Evolutionary conservation across 345 rosid genomes (phyloP).

Genomic region (Boechera stricta): DNA sequence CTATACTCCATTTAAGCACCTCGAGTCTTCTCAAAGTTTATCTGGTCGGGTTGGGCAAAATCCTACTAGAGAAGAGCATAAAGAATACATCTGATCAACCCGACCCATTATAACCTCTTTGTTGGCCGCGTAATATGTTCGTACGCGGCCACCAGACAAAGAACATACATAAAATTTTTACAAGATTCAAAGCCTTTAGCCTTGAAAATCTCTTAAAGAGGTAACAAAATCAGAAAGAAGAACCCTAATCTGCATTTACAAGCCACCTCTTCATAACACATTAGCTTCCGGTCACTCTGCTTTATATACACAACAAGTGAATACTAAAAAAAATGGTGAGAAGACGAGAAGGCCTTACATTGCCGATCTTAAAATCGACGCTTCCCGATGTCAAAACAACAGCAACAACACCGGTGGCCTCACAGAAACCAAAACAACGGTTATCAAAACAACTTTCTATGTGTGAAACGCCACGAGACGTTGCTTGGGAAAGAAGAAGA

Average conservation of each 20-base stretch:
- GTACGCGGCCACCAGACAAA: constrained; percentile 48
- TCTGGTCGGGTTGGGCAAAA: constrained; percentile 48
- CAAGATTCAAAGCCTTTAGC: constrained; percentile 30
- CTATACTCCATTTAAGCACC: constrained; percentile 47
- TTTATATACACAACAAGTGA: constrained; percentile 10
- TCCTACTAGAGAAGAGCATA: constrained; percentile 27
- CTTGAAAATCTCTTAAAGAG: constrained; percentile 14
- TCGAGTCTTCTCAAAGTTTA: constrained; percentile 35
- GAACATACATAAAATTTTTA: constrained; percentile 25
- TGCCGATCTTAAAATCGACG: constrained; percentile 38
- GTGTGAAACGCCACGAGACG: constrained; percentile 76
- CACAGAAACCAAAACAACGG: constrained; percentile 49
- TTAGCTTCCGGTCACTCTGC: constrained; percentile 1
- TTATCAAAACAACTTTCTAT: constrained; percentile 80
- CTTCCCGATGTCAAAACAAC: constrained; percentile 48
- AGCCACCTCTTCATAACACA: constrained; percentile 17
- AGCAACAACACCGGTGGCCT: constrained; percentile 55
- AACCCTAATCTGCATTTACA: constrained; percentile 14
- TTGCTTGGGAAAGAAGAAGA: constrained; percentile 88
- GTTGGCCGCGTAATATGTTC: constrained; percentile 54
- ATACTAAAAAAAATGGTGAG: constrained; percentile 34
- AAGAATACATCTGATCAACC: constrained; percentile 38
- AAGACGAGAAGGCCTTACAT: constrained; percentile 27
- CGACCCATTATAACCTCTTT: constrained; percentile 33
- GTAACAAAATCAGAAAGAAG: not conserved